Evolutionary conservation across 306 rosid genomes (phyloP), one percentile per base, ranked within the genome.

Genomic region (Vigna mungo): DNA sequence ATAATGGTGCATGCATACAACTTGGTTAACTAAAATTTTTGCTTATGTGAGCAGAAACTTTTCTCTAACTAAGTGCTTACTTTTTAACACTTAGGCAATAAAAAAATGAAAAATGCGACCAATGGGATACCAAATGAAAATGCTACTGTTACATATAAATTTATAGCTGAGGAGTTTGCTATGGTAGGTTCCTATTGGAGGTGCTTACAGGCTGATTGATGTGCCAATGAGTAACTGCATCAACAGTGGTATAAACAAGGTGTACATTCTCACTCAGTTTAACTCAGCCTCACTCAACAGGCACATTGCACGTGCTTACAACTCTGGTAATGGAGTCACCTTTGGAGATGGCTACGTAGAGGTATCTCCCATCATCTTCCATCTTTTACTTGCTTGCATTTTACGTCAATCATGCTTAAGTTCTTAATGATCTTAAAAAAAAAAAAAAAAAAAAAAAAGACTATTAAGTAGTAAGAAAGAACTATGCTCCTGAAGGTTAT

Each of bases 141-240:
- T 52, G 34, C 27, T 73, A 23, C 13, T 63, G 52, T 39, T 63
- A 48, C 10, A 13, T 37, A 27, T 56, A 44, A 71, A 75, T 75
- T 80, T 72, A 21, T 20, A 2, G 36, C 77, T 80, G 18, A 68
- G 30, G 23, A 12, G n/a, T 55, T 74, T 78, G 62, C 37, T 73
- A 18, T 81, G 66, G 17, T 68, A 89, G 96, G 97, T 95, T 61
- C 89, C 98, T 18, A 92, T 90, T 21, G 98, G 96, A 49, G 98
- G 97, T 66, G 86, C 96, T 44, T 95, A 95, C 85, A 84, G 97
- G 84, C 83, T 95, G 51, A 95, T 95, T 54, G 98, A 95, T 81
- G 96, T 95, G 74, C 98, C 97, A 55, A 92, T 95, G 98, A 95
- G 98, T 84, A 95, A 95, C 79, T 95, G 98, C 87, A 95, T 95